Base-by-base conservation (phyloP, 805 yeast genomes). In the Danielozyma ontarioensis region DNA sequence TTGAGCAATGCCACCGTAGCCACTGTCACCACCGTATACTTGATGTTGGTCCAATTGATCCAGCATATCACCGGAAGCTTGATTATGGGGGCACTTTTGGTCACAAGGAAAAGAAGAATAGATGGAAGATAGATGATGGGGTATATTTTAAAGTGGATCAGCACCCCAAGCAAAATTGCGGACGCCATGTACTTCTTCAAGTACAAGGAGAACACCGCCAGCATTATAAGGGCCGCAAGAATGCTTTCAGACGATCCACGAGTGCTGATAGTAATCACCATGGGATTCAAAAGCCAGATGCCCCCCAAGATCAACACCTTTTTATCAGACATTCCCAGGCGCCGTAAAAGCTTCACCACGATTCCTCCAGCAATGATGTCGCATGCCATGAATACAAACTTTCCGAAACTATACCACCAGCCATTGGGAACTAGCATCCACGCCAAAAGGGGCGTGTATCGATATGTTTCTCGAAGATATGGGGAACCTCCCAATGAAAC, bases 171-270 rank as follows among this genome's bases (percentile, higher is more conserved):
- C 37, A 77, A 56, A 0, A 79, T 24, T 2, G 68, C 70, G 3
- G 67, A 56, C 27, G 42, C 25, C 0, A 64, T 14, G 6, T 55
- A 54, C 4, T 50, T 32, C 3, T 45, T 40, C 25, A 52, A 61
- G 46, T 74, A 78, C 1, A 84, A 48, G 27, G 79, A 60, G 5
- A 70, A 51, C 32, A 44, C 45, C 5, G 38, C 31, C 4, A 42
- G 39, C 70, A 87, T 73, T 3, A 88, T 72, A 44, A 90, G 62
- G 21, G 85, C 88, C 2, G 94, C 86, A 29, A 93, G 57, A 1
- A 93, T 69, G 40, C 96, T 88, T 51, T 93, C 98, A 0, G 96
- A 83, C 17, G 93, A 84, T 1, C 98, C 98, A 29, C 98, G 68
- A 0, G 97, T 87, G 43, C 90, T 80, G 31, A 93, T 93, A 1